Evolutionary conservation across 768 basidiomycete species (phyloP), one percentile per base, ranked within the genome.

Genomic region (Tricholoma matsutake): DNA sequence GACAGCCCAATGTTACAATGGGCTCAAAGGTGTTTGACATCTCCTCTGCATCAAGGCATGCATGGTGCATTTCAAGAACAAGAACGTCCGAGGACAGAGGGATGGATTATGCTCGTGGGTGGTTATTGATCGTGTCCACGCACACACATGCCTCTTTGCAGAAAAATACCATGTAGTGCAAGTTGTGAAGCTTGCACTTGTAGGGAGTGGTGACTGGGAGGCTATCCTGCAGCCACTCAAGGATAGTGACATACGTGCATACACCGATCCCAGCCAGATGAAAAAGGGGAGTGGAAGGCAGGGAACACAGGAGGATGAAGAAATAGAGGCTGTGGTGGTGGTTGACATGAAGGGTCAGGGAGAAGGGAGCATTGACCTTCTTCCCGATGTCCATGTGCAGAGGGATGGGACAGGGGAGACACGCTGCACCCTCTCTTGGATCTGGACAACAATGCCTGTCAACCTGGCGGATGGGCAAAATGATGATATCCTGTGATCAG

Each of bases 71-170:
- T 35, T 35, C 34, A 35, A 35, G 9, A 62, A 64, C 61, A 61
- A 57, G 18, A 68, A 73, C 28, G 52, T 70, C 6, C 64, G 65
- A 0, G 63, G 68, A 4, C 72, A 72, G 39, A 20, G 64, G 9
- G 54, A 65, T 3, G 64, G 65, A 20, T 71, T 69, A 0, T 58
- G 67, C 7, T 68, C 69, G 1, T 39, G 63, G 8, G 56, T 61
- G 1, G 53, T 69, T 13, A 72, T 70, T 25, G 65, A 65, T 31
- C 57, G 63, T 20, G 53, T 57, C 18, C 56, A 57, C 22, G 6
- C 31, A 4, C 32, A 34, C 13, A 34, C 56, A 20, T 20, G 56
- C 14, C 2, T 16, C 18, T 35, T 11, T 20, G 56, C 56, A 18
- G 39, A 18, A 20, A 57, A 41, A 20, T 57, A 57, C 29, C 56